Evolutionary conservation across 1,284 basidiomycete species (phyloP), one percentile per base, ranked within the genome.

Genomic region (Malassezia nana): DNA sequence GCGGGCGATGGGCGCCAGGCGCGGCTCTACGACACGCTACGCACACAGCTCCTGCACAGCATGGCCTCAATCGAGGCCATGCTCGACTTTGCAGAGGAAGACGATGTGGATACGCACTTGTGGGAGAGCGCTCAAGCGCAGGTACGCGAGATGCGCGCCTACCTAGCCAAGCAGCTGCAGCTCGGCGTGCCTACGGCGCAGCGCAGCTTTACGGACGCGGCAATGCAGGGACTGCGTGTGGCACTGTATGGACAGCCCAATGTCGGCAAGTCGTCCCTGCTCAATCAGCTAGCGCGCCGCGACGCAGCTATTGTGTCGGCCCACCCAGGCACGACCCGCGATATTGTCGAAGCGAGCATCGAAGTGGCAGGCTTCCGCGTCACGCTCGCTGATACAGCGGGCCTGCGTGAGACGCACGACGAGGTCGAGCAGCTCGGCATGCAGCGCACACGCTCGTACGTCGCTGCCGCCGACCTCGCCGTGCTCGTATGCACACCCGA

Each of bases 191-290:
- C 13, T 24, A 42, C 44, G 20, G 46, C 15, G 13, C 89, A 45
- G 69, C 75, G 26, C 67, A 64, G 29, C 0, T 81, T 85, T 52
- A 76, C 89, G 0, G 75, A 80, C 3, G 86, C 90, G 45, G 76
- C 89, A 52, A 82, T 84, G n/a, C 81, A 82, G 0, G 89, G 89
- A 0, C 80, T 90, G 33, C 81, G 81, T 30, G 77, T 91, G 6
- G 84, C 85, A 6, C 87, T 92, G 41, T 89, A 89, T 67, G 88
- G 88, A 0, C 86, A 87, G 16, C 86, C 89, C 0, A 92, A 92
- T 65, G 87, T 84, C 1, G 88, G 88, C 31, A 91, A 91, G 75
- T 87, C 85, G 64, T 86, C 82, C 59, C 74, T 90, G 18, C 78
- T 89, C 30, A 90, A 90, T 66, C 84, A 83, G 69, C 76, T 90